Percentiles rank a stretch among this genome's conserved stretches.
Conservation (phyloP, 352 stramenopile genomes). For the Phytophthora podocarpi region DNA sequence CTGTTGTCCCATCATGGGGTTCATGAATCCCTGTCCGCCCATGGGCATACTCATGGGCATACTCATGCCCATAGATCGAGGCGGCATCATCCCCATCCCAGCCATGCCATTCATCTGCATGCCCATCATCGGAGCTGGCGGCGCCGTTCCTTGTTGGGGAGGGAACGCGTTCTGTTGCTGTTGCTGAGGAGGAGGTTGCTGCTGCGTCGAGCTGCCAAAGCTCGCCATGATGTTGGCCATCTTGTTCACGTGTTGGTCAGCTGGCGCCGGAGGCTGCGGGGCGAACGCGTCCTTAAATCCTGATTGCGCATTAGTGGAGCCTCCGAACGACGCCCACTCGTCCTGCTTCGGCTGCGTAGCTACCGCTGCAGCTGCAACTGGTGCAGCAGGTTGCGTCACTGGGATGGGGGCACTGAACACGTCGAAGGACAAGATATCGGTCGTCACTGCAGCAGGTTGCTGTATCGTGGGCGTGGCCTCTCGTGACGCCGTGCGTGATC, state of each 20-base stretch:
- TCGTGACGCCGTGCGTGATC: constrained; percentile 43
- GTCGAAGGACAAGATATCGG: constrained; percentile 79
- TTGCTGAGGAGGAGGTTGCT: constrained; percentile 15
- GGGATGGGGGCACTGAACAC: constrained; percentile 55
- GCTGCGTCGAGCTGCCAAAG: constrained; percentile 51
- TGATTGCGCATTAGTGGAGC: constrained; percentile 49
- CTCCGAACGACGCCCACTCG: constrained; percentile 77
- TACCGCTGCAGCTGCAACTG: constrained; percentile 1
- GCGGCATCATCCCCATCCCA: constrained; percentile 36
- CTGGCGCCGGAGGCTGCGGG: constrained; percentile 29
- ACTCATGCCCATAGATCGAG: constrained; percentile 32
- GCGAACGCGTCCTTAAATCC: constrained; percentile 56
- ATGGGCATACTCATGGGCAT: constrained; percentile 33
- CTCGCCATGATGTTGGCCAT: constrained; percentile 91
- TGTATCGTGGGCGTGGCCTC: constrained; percentile 44
- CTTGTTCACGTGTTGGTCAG: constrained; percentile 69
- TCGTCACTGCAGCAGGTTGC: constrained; percentile 24
- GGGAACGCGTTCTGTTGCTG: constrained; percentile 44
- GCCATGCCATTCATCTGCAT: constrained; percentile 54
- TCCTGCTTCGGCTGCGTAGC: constrained; percentile 43
- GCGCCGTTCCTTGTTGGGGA: constrained; percentile 53
- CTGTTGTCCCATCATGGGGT: constrained; percentile 47
- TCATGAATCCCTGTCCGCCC: constrained; percentile 27
- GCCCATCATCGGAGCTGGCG: constrained; percentile 44
- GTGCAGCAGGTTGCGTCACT: constrained; percentile 20